Percentiles rank a stretch among this genome's conserved stretches.
Conservation (phyloP, 768 basidiomycete genomes). For the Kwoniella sp. region DNA sequence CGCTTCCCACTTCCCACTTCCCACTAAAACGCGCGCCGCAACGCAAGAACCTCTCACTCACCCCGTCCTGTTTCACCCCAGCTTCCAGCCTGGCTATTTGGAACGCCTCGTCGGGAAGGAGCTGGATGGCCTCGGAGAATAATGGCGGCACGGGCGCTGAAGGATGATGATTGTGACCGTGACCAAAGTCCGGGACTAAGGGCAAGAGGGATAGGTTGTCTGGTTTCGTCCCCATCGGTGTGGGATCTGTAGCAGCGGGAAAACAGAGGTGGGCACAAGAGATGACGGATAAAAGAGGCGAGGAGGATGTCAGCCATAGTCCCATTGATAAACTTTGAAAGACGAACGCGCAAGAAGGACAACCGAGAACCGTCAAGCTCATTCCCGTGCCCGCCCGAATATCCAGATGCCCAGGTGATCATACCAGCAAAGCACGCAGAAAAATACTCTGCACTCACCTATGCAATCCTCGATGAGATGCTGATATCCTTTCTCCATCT, state of each 20-base stretch:
- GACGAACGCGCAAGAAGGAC: no score
- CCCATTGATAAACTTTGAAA: no score
- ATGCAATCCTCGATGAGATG: constrained; percentile 46
- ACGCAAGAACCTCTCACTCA: no score
- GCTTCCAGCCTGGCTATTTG: constrained; percentile 33
- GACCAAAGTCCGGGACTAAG: constrained; percentile 21
- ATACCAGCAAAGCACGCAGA: no score
- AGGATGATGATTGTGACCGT: no score
- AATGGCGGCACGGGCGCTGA: constrained; percentile 21
- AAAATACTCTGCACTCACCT: constrained; percentile 24
- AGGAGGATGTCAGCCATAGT: no score
- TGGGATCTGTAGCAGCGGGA: constrained; percentile 26
- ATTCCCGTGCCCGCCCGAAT: background rate
- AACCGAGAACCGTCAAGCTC: background rate
- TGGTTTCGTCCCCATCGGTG: constrained; percentile 28
- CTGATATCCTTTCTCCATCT: constrained; percentile 45
- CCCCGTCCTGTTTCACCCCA: constrained; percentile 41
- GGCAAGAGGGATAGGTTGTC: constrained; percentile 28
- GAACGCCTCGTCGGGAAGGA: constrained; percentile 31
- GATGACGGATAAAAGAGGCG: no score
- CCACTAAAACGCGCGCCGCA: background rate
- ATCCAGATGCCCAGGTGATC: background rate
- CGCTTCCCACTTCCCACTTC: background rate
- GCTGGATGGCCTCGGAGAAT: constrained; percentile 21
- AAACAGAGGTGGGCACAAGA: no score